Base-by-base conservation (phyloP, 1,139 yeast genomes). In the Blastobotrys serpentis region DNA sequence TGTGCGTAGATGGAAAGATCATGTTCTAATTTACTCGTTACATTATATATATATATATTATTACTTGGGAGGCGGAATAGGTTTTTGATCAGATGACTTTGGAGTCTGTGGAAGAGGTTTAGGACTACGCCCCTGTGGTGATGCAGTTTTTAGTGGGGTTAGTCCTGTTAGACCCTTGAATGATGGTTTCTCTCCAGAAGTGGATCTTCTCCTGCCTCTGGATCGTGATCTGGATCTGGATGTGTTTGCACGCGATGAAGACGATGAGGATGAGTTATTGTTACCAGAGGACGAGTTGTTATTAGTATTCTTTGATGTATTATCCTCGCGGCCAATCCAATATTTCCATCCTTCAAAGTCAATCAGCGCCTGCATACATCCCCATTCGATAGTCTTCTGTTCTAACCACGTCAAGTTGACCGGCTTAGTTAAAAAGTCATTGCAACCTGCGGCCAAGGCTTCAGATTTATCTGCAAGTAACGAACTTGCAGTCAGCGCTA, bases 301-400 rank as follows among this genome's bases (percentile, higher is more conserved):
- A 16, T 21, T 21, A n/a, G 23, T 33, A 8, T 34, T 23, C 17
- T 26, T 16, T 23, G 49, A 16, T n/a, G 29, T 36, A 3, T 38
- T 34, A 26, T 48, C 58, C 8, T 57, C 62, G 7, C 58, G 52
- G 29, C 58, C 68, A 54, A 80, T 81, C 95, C 95, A 92, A 39
- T 89, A 86, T 68, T 83, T 83, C 96, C 96, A 92, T 30, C 95
- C 95, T 66, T 92, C 97, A 66, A 86, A 92, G 68, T 92, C 96
- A 66, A 92, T 90, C 52, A 92, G 72, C 0, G 98, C 98, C 70
- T 92, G 98, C 98, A 92, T 92, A 54, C 81, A 77, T 1, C 76
- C 76, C 98, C 98, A 90, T 68, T 92, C 98, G 2, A 92, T 87
- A 52, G 92, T 86, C 69, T 92, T 92, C 62, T 86, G 88, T 60